These are phyloP conservation scores for Fusarium lateritium DNA, from an alignment of 2,329 filamentous ascomycete genomes.

Conservation along the genomic window DNA sequence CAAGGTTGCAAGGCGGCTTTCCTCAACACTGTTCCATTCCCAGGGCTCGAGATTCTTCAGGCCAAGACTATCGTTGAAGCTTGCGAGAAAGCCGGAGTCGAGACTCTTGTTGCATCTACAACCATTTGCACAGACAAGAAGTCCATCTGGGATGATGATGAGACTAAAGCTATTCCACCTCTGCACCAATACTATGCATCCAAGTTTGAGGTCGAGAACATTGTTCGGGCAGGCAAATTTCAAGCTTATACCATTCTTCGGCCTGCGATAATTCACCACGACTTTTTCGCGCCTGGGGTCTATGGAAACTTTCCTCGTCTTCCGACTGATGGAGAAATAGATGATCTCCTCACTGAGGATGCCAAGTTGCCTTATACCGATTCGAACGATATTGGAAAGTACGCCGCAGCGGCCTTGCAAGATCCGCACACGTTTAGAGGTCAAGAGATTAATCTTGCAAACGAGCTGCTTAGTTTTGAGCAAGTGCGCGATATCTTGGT, in stretches of 20 bases:
- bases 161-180: conserved; percentile 1
- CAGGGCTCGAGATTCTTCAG: conserved; percentile 50
- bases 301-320: conserved; percentile 51
- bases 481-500: conserved; percentile 49
- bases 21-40: conserved; percentile 46
- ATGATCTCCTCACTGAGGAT: conserved; percentile 42
- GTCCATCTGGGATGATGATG: conserved; percentile 45
- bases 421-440: conserved; percentile 50
- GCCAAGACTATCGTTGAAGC: conserved; percentile 53
- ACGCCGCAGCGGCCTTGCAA: conserved; percentile 52
- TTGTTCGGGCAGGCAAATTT: conserved; percentile 50
- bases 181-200: conserved; percentile 55
- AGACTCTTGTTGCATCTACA: conserved; percentile 49
- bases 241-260: conserved; percentile 54
- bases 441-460: conserved; percentile 52
- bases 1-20: conserved; percentile 54
- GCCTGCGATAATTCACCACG: conserved; percentile 49
- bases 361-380: conserved; percentile 50
- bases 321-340: conserved; percentile 48
- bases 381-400: conserved; percentile 51
- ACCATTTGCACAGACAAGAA: conserved; percentile 38
- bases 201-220: conserved; percentile 56
- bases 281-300: conserved; percentile 47
- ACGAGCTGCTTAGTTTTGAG: conserved; percentile 51
- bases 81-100: conserved; percentile 52